Evolutionary conservation across 192 early-diverging fungal genomes (phyloP).

Genomic region (Coemansia sp.): DNA sequence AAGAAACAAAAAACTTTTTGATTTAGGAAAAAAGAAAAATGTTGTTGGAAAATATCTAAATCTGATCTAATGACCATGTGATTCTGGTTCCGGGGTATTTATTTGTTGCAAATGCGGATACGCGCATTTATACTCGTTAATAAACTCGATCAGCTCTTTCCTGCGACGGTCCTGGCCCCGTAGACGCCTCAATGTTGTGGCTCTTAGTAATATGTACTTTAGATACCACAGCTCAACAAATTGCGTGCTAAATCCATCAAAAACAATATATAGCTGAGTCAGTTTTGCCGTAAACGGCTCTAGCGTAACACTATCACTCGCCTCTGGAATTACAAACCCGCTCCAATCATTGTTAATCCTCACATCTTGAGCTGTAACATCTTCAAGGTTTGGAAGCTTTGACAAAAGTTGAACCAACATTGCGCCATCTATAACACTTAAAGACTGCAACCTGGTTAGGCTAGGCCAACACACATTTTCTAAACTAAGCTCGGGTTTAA

Average conservation of each 20-base stretch:
- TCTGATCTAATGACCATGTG: neutral
- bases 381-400: neutral
- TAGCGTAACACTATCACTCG: neutral
- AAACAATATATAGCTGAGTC: neutral
- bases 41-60: neutral
- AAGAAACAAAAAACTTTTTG: constrained; percentile 3
- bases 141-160: neutral
- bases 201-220: neutral
- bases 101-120: neutral
- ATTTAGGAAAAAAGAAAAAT: neutral
- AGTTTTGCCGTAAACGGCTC: neutral
- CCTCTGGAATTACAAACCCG: neutral
- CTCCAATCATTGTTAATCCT: neutral
- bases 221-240: neutral
- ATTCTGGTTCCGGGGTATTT: neutral
- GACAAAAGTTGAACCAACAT: neutral
- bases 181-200: neutral
- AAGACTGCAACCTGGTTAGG: neutral
- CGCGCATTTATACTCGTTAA: neutral
- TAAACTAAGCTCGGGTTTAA: neutral
- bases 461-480: neutral
- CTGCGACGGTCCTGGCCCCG: neutral
- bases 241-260: neutral
- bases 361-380: neutral
- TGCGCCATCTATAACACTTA: neutral